Evolutionary conservation across 371 early-diverging fungal genomes (phyloP).

Genomic region (Paraphysoderma sedebokerense): DNA sequence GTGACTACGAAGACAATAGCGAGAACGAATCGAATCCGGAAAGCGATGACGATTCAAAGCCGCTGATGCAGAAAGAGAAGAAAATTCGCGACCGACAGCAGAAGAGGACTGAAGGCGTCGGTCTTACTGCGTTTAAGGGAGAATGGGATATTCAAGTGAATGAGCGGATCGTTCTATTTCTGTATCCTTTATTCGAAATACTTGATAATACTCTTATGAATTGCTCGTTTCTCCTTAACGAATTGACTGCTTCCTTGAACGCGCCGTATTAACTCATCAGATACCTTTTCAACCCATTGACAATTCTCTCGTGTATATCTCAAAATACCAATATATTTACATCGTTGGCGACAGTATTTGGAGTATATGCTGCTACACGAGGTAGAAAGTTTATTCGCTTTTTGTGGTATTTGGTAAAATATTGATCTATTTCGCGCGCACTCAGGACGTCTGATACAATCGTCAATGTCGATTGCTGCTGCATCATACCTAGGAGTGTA

Average conservation of each 20-base stretch:
- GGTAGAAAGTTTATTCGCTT: slow-evolving; percentile 17
- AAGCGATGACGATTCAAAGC: too few relatives aligned
- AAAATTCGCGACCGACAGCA: too few relatives aligned
- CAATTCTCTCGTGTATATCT: slow-evolving; percentile 51
- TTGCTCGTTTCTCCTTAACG: too few relatives aligned
- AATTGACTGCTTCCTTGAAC: too few relatives aligned
- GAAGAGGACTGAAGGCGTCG: too few relatives aligned
- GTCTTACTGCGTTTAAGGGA: neutral
- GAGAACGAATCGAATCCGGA: too few relatives aligned
- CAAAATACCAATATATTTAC: slow-evolving; percentile 55
- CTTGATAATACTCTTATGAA: too few relatives aligned
- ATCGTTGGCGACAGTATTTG: slow-evolving; percentile 43
- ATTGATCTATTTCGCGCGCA: neutral
- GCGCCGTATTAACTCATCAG: neutral
- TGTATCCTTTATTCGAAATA: too few relatives aligned
- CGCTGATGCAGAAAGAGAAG: too few relatives aligned
- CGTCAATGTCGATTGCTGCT: slow-evolving; percentile 49
- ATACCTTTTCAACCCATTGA: slow-evolving; percentile 72
- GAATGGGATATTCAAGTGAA: neutral
- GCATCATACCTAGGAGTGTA: slow-evolving; percentile 26
- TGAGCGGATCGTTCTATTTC: neutral
- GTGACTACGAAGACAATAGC: too few relatives aligned
- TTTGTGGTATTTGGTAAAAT: neutral
- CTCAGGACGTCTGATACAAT: slow-evolving; percentile 20
- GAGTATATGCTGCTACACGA: slow-evolving; percentile 41